Evolutionary conservation across 2,329 filamentous ascomycete genomes (phyloP).

Genomic region (Ophiostoma australiae): DNA sequence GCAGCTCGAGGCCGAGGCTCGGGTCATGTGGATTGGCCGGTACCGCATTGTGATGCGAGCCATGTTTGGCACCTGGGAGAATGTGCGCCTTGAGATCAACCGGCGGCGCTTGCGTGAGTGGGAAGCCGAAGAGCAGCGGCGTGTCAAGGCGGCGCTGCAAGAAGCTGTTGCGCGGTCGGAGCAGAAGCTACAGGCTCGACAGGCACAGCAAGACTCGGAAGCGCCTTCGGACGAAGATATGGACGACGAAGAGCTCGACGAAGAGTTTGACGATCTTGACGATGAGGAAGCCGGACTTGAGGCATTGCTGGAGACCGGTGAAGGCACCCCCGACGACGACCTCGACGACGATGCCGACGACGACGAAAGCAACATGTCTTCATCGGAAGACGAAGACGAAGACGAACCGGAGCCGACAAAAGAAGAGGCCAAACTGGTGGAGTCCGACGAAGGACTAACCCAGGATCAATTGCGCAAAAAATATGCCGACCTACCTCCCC

Average conservation of each 20-base stretch:
- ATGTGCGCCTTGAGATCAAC: conserved; percentile 58
- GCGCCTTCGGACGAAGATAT: conserved; percentile 42
- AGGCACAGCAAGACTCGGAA: conserved; percentile 51
- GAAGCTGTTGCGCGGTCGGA: conserved; percentile 69
- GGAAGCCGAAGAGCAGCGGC: conserved; percentile 60
- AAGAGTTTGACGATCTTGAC: conserved; percentile 31
- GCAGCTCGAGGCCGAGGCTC: conserved; percentile 74
- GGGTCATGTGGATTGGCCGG: conserved; percentile 58
- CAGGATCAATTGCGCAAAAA: conserved; percentile 65
- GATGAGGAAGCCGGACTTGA: background rate
- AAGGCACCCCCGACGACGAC: conserved; percentile 4
- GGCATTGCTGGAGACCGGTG: background rate
- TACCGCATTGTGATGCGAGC: conserved; percentile 67
- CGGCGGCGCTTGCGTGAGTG: conserved; percentile 55
- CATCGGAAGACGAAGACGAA: conserved; percentile 54
- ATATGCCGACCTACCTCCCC: conserved; percentile 59
- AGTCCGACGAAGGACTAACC: conserved; percentile 60
- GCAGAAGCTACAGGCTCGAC: conserved; percentile 61
- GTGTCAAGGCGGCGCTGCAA: conserved; percentile 63
- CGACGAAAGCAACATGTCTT: conserved; percentile 56
- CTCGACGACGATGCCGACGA: conserved; percentile 44
- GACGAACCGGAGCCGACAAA: conserved; percentile 50
- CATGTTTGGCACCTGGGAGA: conserved; percentile 57
- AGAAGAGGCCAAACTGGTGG: conserved; percentile 36
- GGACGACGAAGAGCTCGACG: conserved; percentile 35